These are phyloP conservation scores for Cutaneotrichosporon arboriforme DNA, from an alignment of 1,284 basidiomycete genomes.

Conservation along the genomic window DNA sequence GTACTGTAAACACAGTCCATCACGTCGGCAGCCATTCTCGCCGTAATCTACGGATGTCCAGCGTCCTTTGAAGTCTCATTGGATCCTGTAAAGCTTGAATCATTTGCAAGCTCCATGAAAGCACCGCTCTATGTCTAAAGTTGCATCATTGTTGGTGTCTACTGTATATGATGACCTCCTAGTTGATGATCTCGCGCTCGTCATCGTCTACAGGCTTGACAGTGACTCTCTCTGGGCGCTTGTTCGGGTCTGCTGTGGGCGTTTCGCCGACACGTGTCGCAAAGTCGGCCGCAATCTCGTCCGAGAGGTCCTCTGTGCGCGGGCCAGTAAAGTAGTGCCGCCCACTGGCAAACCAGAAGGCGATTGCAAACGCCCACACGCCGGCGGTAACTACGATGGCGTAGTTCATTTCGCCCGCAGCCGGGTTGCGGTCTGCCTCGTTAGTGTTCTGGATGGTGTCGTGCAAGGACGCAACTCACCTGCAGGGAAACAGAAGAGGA, in stretches of 20 bases:
- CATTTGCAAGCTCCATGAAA: too few species aligned
- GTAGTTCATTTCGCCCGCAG: slow-evolving; percentile 36
- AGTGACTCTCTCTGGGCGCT: neutral
- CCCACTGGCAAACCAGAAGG: slow-evolving; percentile 39
- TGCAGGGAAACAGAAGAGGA: slow-evolving; percentile 36
- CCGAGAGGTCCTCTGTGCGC: slow-evolving; percentile 8
- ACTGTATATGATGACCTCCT: too few species aligned
- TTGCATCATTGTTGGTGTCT: too few species aligned
- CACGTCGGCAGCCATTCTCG: too few species aligned
- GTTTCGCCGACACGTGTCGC: neutral
- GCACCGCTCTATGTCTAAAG: too few species aligned
- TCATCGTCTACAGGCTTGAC: slow-evolving; percentile 2
- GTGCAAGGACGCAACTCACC: neutral
- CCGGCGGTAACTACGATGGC: slow-evolving; percentile 32
- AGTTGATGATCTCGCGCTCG: neutral
- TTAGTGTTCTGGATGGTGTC: neutral
- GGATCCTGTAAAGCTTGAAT: too few species aligned
- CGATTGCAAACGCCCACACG: slow-evolving; percentile 36
- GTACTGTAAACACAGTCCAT: too few species aligned
- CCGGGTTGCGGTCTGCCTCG: neutral
- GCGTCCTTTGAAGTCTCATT: too few species aligned
- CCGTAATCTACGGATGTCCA: too few species aligned
- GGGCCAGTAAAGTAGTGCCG: slow-evolving; percentile 35
- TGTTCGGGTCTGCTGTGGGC: neutral
- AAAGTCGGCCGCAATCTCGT: slow-evolving; percentile 6